Conservation (phyloP, 2,329 filamentous ascomycete species). For the Diaporthe nobilis region DNA sequence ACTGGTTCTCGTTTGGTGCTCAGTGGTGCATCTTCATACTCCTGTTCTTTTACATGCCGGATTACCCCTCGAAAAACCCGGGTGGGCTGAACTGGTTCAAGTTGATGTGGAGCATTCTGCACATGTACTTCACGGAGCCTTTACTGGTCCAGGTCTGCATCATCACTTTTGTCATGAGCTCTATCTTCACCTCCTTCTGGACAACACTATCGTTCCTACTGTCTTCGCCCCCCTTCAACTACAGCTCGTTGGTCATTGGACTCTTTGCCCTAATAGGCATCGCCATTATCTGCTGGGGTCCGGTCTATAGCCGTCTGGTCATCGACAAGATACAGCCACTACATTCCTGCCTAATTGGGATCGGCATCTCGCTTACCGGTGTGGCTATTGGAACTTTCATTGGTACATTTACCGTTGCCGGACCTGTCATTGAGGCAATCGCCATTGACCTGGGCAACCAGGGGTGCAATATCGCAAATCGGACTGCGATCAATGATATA, state of each 20-base stretch:
- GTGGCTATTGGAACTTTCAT: constrained; percentile 78
- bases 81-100: constrained; percentile 74
- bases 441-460: constrained; percentile 80
- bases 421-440: constrained; percentile 80
- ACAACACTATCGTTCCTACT: constrained; percentile 84
- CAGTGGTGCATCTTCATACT: constrained; percentile 77
- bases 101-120: constrained; percentile 75
- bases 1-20: constrained; percentile 81
- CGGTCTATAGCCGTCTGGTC: constrained; percentile 77
- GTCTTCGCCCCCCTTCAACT: constrained; percentile 77
- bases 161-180: constrained; percentile 72
- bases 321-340: constrained; percentile 80
- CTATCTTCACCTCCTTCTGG: constrained; percentile 68
- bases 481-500: constrained; percentile 78
- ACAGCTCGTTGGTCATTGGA: constrained; percentile 77
- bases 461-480: constrained; percentile 80
- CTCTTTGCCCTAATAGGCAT: constrained; percentile 86
- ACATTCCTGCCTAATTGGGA: constrained; percentile 75
- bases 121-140: constrained; percentile 75
- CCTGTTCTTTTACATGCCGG: constrained; percentile 82
- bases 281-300: constrained; percentile 75
- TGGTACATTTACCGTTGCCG: constrained; percentile 75
- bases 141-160: constrained; percentile 79
- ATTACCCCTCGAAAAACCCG: constrained; percentile 83
- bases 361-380: constrained; percentile 71